These are phyloP conservation scores for Termitomyces bulborhizus DNA, from an alignment of 768 basidiomycete species.

Conservation along the genomic window DNA sequence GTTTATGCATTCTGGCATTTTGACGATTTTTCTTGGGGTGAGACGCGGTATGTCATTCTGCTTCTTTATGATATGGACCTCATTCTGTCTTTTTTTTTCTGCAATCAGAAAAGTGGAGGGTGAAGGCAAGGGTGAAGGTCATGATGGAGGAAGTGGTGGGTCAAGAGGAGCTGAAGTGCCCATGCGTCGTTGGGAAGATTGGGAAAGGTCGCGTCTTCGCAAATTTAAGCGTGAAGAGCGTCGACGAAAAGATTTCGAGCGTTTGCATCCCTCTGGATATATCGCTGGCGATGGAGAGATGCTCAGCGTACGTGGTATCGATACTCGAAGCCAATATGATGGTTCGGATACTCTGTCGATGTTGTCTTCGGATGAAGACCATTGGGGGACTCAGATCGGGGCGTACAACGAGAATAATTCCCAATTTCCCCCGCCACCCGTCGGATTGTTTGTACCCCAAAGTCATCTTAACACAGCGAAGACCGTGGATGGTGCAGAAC, in stretches of 20 bases:
- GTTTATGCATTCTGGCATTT: constrained; percentile 99
- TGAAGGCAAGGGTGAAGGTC: constrained; percentile 74
- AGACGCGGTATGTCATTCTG: constrained; percentile 68
- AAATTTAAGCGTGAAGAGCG: constrained; percentile 87
- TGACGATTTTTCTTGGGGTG: constrained; percentile 99
- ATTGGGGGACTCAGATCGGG: constrained; percentile 94
- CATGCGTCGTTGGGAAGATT: constrained; percentile 97
- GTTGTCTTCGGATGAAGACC: constrained; percentile 87
- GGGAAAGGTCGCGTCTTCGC: constrained; percentile 92
- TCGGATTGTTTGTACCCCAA: constrained; percentile 50
- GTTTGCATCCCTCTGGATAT: constrained; percentile 66
- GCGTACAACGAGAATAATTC: constrained; percentile 85
- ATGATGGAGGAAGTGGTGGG: constrained; percentile 57
- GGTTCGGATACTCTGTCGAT: constrained; percentile 79
- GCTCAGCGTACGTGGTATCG: constrained; percentile 44
- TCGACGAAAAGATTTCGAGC: constrained; percentile 75
- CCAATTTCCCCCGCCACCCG: constrained; percentile 80
- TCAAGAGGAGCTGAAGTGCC: constrained; percentile 64
- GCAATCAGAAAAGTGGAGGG: constrained; percentile 84
- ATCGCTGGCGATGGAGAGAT: constrained; percentile 56
- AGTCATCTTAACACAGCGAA: constrained; percentile 32
- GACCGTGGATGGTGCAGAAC: constrained; percentile 63
- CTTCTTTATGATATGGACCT: neutral
- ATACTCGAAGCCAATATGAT: constrained; percentile 60
- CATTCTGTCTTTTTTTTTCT: constrained; percentile 7